Conservation (phyloP, 768 basidiomycete species). For the Panaeolus cyanescens region DNA sequence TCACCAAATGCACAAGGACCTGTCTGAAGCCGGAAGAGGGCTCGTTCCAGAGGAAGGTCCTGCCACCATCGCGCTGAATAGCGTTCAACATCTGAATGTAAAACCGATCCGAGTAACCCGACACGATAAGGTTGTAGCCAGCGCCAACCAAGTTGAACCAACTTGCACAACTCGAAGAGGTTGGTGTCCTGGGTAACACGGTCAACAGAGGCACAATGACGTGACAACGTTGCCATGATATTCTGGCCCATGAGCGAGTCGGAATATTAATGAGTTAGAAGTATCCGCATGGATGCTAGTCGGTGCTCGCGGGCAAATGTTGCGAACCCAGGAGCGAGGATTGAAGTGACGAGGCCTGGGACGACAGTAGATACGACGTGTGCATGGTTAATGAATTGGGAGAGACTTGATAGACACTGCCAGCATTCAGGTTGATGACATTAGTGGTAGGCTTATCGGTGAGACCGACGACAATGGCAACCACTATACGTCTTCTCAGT, state of each 20-base stretch:
- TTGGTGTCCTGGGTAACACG: conserved; percentile 3
- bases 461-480: conserved; percentile 10
- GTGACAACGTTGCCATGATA: not conserved
- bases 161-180: conserved; percentile 9
- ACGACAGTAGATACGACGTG: conserved; percentile 8
- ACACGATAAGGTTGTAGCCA: conserved; percentile 13
- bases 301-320: conserved; percentile 15
- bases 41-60: conserved; percentile 9
- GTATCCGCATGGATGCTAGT: conserved; percentile 11
- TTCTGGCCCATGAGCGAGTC: conserved; percentile 8
- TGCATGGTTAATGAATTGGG: not conserved
- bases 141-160: conserved; percentile 4
- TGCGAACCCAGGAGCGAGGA: conserved; percentile 16
- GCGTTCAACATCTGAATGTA: conserved; percentile 9
- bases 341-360: conserved; percentile 16
- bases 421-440: conserved; percentile 10
- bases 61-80: conserved; percentile 2
- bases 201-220: not conserved
- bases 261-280: conserved; percentile 16
- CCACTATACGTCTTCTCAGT: too few species aligned
- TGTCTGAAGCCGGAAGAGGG: conserved; percentile 5
- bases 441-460: conserved; percentile 5
- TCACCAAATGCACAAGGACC: conserved; percentile 11
- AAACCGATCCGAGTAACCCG: conserved; percentile 8
- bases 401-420: conserved; percentile 5